These are phyloP conservation scores for Neodidymelliopsis sp. DNA, from an alignment of 2,329 filamentous ascomycete species.

Conservation along the genomic window DNA sequence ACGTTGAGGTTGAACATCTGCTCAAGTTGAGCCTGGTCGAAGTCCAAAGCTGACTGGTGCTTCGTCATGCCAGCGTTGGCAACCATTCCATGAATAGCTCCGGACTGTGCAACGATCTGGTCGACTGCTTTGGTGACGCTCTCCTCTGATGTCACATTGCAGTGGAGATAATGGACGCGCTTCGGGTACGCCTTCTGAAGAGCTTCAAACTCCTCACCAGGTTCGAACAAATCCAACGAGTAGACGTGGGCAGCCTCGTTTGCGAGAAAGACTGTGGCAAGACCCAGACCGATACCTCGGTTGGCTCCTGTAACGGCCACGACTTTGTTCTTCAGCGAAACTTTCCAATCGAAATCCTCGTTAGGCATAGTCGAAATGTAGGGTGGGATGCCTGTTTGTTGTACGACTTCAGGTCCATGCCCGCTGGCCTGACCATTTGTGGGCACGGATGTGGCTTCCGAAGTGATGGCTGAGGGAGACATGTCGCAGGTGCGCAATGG, in stretches of 20 bases:
- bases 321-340: conserved; percentile 55
- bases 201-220: conserved; percentile 55
- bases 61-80: conserved; percentile 62
- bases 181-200: conserved; percentile 53
- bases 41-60: conserved; percentile 61
- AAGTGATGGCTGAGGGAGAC: conserved; percentile 39
- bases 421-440: conserved; percentile 23
- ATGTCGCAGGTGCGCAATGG: conserved; percentile 21
- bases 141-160: conserved; percentile 59
- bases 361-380: conserved; percentile 54
- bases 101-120: conserved; percentile 55
- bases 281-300: conserved; percentile 55
- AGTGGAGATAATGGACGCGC: conserved; percentile 55
- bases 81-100: conserved; percentile 61
- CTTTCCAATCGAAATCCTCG: conserved; percentile 56
- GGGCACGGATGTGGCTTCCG: conserved; percentile 25
- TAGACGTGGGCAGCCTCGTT: conserved; percentile 58
- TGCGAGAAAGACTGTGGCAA: conserved; percentile 55
- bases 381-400: conserved; percentile 39
- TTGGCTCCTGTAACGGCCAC: conserved; percentile 42
- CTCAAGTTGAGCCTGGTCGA: conserved; percentile 58
- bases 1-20: conserved; percentile 59
- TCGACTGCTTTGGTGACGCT: conserved; percentile 57
- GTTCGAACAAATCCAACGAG: conserved; percentile 58
- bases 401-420: conserved; percentile 25